A percentile compares a stretch with the other conserved stretches of the same genome.
These are phyloP conservation scores for Crassisporium funariophilum DNA, from an alignment of 768 basidiomycete genomes.

Conservation along the genomic window DNA sequence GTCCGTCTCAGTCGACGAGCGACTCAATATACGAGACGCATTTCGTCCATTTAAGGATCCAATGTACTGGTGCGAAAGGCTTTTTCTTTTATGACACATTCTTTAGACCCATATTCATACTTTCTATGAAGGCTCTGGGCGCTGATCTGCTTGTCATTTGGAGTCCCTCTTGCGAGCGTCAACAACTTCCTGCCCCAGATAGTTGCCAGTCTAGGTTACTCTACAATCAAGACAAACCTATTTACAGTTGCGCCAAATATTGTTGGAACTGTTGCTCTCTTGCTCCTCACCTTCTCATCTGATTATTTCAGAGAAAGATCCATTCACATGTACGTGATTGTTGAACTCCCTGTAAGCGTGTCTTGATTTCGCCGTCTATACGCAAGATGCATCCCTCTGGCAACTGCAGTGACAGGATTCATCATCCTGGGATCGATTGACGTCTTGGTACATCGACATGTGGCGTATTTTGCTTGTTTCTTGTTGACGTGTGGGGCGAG, in stretches of 20 bases:
- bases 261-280: slow-evolving; percentile 46
- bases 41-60: slow-evolving; percentile 45
- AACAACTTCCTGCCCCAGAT: slow-evolving; percentile 57
- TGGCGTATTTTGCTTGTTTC: slow-evolving; percentile 60
- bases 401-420: slow-evolving; percentile 41
- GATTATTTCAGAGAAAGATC: slow-evolving; percentile 54
- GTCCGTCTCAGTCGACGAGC: slow-evolving; percentile 43
- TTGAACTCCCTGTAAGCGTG: neutral
- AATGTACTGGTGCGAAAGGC: slow-evolving; percentile 40
- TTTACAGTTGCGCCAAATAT: slow-evolving; percentile 56
- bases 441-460: slow-evolving; percentile 36
- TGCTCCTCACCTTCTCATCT: slow-evolving; percentile 50
- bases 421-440: slow-evolving; percentile 49
- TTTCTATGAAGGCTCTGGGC: slow-evolving; percentile 41
- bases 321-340: slow-evolving; percentile 40
- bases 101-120: neutral
- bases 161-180: slow-evolving; percentile 53
- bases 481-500: slow-evolving; percentile 50
- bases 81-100: neutral
- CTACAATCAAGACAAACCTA: slow-evolving; percentile 53
- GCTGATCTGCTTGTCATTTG: slow-evolving; percentile 45
- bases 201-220: slow-evolving; percentile 46
- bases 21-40: slow-evolving; percentile 43
- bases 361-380: slow-evolving; percentile 11
- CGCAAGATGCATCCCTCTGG: slow-evolving; percentile 43